Evolutionary conservation across 2,329 filamentous ascomycete species (phyloP), one percentile per base, ranked within the genome.

Genomic region (Rutstroemia sp.): DNA sequence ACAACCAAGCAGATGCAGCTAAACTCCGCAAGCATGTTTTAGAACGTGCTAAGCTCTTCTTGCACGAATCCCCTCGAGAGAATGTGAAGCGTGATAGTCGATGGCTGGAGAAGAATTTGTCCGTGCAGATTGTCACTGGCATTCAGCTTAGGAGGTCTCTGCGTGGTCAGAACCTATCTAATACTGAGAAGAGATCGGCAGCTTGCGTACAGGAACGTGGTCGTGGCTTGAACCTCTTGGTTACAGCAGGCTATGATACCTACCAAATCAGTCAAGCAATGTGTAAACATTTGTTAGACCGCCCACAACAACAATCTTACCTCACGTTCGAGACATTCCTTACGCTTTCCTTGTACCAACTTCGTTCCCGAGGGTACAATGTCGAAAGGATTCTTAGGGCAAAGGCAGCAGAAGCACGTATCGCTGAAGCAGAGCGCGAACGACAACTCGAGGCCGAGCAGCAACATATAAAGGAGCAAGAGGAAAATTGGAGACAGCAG

Each of bases 241-340:
- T 97, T 39, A 86, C 64, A 25, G 49, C 87, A 30, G 71, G 77
- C 1, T 87, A 83, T 30, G 91, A 97, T 68, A 82, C 95, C 68
- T 97, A 95, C 69, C 91, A 99, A 73, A 86, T 99, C 62, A 94
- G 90, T 57, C 88, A 92, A 64, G 89, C 89, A 25, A 78, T 99
- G 48, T 90, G 92, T 60, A 84, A 87, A 65, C 75, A 95, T 52
- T 77, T 99, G 39, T 77, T 99, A 48, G 82, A 83, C 52, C 82
- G 90, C 21, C 91, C 92, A 7, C 92, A 89, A 61, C 88, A 95
- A 65, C 88, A 95, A 67, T 91, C 92, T 2, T 90, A 89, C 54
- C 80, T 96, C 56, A 92, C 94, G 54, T 83, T 99, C 56, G 94
- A 97, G 72, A 92, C 90, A 53, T 87, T 99, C 60, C 75, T 99